phyloP scores from a whole-genome alignment of 495 filamentous ascomycete species.

The Cercophora scortea region DNA sequence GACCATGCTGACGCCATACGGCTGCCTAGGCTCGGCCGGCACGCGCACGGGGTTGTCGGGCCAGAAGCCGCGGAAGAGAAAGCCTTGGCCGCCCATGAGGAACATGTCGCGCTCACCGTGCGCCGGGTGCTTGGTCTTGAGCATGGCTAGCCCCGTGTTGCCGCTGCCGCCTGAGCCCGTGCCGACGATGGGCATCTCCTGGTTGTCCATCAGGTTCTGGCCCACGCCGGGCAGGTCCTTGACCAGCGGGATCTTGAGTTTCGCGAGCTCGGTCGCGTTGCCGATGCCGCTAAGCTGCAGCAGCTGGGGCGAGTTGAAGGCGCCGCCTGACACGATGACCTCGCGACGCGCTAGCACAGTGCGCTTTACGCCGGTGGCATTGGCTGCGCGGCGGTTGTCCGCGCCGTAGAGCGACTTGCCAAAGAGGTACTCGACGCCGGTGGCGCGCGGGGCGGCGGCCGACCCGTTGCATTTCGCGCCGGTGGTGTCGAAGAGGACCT shows the following conservation, averaged over 20 bases:
- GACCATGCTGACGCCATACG: slow-evolving; percentile 31
- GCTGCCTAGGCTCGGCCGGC: slow-evolving; percentile 16
- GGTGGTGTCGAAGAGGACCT: slow-evolving; percentile 22
- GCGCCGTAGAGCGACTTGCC: slow-evolving; percentile 25
- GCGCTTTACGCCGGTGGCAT: slow-evolving; percentile 26
- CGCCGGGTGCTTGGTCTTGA: slow-evolving; percentile 26
- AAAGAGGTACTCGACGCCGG: slow-evolving; percentile 25
- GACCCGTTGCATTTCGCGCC: slow-evolving; percentile 12
- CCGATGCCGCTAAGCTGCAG: slow-evolving; percentile 39
- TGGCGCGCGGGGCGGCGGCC: slow-evolving; percentile 16
- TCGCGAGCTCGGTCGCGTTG: slow-evolving; percentile 22
- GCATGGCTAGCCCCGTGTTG: slow-evolving; percentile 24
- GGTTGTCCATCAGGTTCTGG: slow-evolving; percentile 49
- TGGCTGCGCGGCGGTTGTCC: slow-evolving; percentile 17
- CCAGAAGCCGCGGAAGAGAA: slow-evolving; percentile 32
- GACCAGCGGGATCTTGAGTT: slow-evolving; percentile 33
- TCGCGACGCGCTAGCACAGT: slow-evolving; percentile 35
- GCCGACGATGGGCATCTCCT: slow-evolving; percentile 29
- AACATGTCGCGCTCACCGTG: slow-evolving; percentile 32
- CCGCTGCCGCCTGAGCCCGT: slow-evolving; percentile 16
- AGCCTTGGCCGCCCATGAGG: slow-evolving; percentile 30
- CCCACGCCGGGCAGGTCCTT: slow-evolving; percentile 47
- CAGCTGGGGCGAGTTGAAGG: slow-evolving; percentile 45
- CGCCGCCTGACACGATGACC: slow-evolving; percentile 45
- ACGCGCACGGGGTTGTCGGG: slow-evolving; percentile 22